These are phyloP conservation scores for Capsella rubella DNA, from an alignment of 441 rosid species.

Conservation along the genomic window DNA sequence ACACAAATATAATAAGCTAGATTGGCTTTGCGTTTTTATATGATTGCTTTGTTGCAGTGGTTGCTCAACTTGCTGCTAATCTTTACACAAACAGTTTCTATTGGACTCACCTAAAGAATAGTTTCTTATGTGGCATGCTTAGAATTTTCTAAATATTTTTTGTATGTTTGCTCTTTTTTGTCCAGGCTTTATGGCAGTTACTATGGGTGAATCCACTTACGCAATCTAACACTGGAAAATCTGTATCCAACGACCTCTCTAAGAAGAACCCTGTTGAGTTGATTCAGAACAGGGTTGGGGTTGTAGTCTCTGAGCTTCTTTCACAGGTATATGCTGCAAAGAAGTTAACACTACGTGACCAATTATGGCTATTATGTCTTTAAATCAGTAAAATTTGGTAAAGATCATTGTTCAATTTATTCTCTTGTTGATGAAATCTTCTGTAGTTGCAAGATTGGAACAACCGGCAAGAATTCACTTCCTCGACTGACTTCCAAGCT, in stretches of 20 bases:
- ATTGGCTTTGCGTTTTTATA: conserved; percentile 20
- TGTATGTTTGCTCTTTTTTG: conserved; percentile 27
- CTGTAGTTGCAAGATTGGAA: conserved; percentile 98
- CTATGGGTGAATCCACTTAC: conserved; percentile 80
- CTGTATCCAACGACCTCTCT: conserved; percentile 47
- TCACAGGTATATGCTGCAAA: conserved; percentile 72
- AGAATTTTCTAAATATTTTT: conserved; percentile 21
- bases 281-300: conserved; percentile 75
- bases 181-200: conserved; percentile 96
- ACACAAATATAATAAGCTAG: conserved; percentile 19
- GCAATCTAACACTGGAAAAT: conserved; percentile 59
- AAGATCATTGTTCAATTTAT: conserved; percentile 30
- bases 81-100: background rate
- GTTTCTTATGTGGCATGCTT: conserved; percentile 8
- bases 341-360: conserved; percentile 16
- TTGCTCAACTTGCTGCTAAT: conserved; percentile 25
- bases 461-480: conserved; percentile 79
- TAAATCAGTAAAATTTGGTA: conserved; percentile 23
- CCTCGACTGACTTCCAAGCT: conserved; percentile 91
- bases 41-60: conserved; percentile 20
- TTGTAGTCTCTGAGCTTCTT: conserved; percentile 87
- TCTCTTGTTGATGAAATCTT: conserved; percentile 33
- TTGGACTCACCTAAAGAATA: conserved; percentile 7
- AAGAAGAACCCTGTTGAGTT: conserved; percentile 65
- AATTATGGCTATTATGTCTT: conserved; percentile 4